Base-by-base conservation (phyloP, 371 early-diverging fungal genomes). In the Mucor racemosus region DNA sequence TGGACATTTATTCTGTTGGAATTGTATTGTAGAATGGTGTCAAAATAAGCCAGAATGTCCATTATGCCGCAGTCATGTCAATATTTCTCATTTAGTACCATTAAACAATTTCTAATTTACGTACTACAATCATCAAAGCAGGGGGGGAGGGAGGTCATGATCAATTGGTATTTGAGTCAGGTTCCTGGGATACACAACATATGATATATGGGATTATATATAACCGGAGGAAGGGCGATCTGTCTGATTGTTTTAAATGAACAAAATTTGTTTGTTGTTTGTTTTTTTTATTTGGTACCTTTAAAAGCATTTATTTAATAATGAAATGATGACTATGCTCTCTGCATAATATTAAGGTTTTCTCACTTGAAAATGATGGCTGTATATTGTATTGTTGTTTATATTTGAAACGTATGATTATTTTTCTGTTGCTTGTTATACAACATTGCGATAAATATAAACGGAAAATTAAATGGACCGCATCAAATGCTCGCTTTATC, bases 1-100 rank as follows among this genome's bases (percentile, higher is more conserved):
- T 74, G 97, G 97, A 0, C 97, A 97, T 76, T 68, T 97, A 70
- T 95, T 95, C 69, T 97, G 97, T 76, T 97, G 96, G 96, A 88
- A 76, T 13, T 97, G 97, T 70, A 90, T 94, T 42, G 82, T 91
- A 26, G 95, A 94, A 75, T 95, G 97, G 95, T 93, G 94, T 69
- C 87, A 91, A 65, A 92, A 89, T 66, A 95, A 94, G 85, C 82
- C 92, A 0, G 96, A 95, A 72, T 95, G 96, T 66, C 95, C 96
- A 11, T 79, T 95, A 0, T 95, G 96, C 60, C 88, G 96, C 35
- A 94, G 94, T 67, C 73, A 76, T 34, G 84, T 91, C 6, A 84
- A 84, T 56, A 74, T 85, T 14, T 86, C 90, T 34, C 90, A 90
- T 36, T 77, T 91, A 39, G 67, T 91, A 58, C 87, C 89, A 11